phyloP scores from a whole-genome alignment of 2,329 filamentous ascomycete genomes.

The Periconia macrospinosa region DNA sequence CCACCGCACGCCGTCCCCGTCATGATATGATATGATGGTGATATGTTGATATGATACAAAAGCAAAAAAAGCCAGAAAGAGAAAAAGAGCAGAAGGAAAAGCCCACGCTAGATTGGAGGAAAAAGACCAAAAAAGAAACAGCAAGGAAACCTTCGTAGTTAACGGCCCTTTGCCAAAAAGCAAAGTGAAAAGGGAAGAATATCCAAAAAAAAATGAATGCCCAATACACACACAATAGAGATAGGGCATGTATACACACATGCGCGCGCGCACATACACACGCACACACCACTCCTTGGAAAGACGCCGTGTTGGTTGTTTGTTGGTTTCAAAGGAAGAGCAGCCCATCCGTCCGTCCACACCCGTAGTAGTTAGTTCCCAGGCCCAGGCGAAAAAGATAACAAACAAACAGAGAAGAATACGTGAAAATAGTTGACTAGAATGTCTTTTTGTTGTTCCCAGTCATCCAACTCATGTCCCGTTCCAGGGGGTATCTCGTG shows the following conservation, averaged over 20 bases:
- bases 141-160: background rate
- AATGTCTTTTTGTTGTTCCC: conserved; percentile 10
- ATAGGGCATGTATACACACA: no score
- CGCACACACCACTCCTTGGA: no score
- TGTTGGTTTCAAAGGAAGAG: no score
- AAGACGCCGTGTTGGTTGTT: no score
- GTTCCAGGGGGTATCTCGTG: conserved; percentile 39
- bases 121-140: no score
- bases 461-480: conserved; percentile 38
- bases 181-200: background rate
- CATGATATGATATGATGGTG: background rate
- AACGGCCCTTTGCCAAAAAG: background rate
- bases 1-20: background rate
- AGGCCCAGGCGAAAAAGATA: background rate
- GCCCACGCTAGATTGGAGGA: background rate
- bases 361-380: background rate
- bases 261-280: no score
- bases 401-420: background rate
- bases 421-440: background rate
- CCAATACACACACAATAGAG: no score
- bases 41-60: conserved; percentile 4
- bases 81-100: background rate
- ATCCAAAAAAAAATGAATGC: background rate
- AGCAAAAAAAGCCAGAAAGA: background rate
- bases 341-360: background rate